A percentile compares a stretch with the other conserved stretches of the same genome.
These are phyloP conservation scores for Ampelocalamus luodianensis DNA, from an alignment of 176 grass and related monocot species.

Conservation along the genomic window DNA sequence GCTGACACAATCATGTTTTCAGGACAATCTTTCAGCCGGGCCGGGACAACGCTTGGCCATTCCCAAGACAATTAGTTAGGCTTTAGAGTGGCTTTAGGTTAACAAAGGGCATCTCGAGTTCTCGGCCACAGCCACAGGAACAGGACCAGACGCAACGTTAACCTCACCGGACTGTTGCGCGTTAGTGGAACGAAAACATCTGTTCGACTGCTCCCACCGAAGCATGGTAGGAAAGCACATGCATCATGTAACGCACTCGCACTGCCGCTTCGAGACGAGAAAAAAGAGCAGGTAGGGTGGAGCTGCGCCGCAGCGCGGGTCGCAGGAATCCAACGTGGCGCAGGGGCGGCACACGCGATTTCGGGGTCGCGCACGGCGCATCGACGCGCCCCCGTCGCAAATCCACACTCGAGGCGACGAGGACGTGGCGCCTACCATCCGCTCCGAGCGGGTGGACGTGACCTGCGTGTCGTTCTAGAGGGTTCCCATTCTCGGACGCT, in stretches of 20 bases:
- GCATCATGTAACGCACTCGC: not conserved
- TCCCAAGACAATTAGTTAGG: too few relatives aligned
- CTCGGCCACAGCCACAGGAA: not conserved
- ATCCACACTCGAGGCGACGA: not conserved
- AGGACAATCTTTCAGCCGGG: not conserved
- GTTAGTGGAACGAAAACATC: not conserved
- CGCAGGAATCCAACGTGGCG: constrained; percentile 10
- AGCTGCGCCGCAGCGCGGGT: not conserved
- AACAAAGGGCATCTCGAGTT: not conserved
- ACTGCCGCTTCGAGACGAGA: not conserved
- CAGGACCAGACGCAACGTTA: constrained; percentile 8
- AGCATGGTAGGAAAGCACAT: not conserved
- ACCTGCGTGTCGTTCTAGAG: not conserved
- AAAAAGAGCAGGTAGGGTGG: not conserved
- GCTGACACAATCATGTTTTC: not conserved
- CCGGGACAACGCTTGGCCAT: not conserved
- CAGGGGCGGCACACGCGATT: constrained; percentile 7
- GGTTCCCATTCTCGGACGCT: not conserved
- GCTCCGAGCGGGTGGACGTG: not conserved
- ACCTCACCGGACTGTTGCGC: constrained; percentile 9
- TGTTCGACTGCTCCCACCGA: not conserved
- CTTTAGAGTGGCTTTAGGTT: not conserved
- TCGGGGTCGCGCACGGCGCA: not conserved
- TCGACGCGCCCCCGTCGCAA: not conserved
- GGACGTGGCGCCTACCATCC: constrained; percentile 37